Evolutionary conservation across 768 basidiomycete species (phyloP), one percentile per base, ranked within the genome.

Genomic region (Boletus tylopilopsis): DNA sequence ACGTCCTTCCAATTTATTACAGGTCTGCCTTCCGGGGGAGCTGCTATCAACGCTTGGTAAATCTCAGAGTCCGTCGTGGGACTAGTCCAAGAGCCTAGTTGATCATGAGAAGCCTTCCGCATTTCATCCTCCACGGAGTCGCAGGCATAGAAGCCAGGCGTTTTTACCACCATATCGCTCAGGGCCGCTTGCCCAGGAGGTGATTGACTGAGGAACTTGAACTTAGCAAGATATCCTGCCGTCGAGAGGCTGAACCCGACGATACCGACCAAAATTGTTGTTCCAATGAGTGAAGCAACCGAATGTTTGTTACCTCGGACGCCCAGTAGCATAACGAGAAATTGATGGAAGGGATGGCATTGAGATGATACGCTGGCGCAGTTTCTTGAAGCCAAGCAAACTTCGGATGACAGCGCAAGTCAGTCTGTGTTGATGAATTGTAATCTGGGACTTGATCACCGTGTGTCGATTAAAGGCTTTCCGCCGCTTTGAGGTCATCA

Each of bases 91-190:
- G 57, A 49, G n/a, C 64, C 68, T 16, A 50, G 15, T 47, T 35
- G 42, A 33, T 34, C 64, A 12, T 29, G 53, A 22, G 47, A 55
- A 34, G 41, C 58, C 51, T 21, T 54, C 37, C 2, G 7, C 30
- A 54, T 19, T 50, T 64, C 71, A 69, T 12, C 58, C 54, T 12
- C 70, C 71, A 34, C 71, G 67, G 3, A 24, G 39, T 77, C 76
- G 36, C 77, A 69, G 3, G 68, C 69, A 49, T 73, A 76, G 50
- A 69, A 78, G 3, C 76, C 76, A 2, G 73, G 62, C 5, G 76
- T 77, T 35, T 57, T 62, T 12, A 61, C 51, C 0, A 76, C 71
- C 47, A 76, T 61, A n/a, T 61, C 56, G 23, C 41, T 18, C 42
- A 56, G 21, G 2, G 32, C 44, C 29, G 41, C 50, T 21, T 43